A percentile compares a stretch with the other conserved stretches of the same genome.
phyloP scores from a whole-genome alignment of 306 rosid genomes.

The Fragaria nilgerrensis region DNA sequence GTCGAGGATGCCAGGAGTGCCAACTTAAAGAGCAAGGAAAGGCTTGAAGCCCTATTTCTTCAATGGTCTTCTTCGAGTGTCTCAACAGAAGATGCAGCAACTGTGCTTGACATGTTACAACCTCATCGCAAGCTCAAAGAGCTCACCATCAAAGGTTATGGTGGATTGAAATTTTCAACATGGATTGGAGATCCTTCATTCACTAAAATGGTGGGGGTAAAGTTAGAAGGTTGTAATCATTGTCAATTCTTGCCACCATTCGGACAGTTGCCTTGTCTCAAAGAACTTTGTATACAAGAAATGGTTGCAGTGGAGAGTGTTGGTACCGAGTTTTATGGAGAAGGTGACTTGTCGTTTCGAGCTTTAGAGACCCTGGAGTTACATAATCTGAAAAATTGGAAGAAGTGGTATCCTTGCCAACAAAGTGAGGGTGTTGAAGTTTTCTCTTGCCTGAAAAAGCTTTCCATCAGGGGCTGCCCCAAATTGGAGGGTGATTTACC shows the following conservation, averaged over 20 bases:
- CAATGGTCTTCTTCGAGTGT: neutral
- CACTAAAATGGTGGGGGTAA: neutral
- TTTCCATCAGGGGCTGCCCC: neutral
- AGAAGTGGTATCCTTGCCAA: neutral
- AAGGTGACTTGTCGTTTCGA: neutral
- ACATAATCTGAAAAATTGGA: neutral
- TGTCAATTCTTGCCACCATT: conserved; percentile 12
- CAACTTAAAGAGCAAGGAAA: neutral
- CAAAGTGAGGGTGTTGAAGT: neutral
- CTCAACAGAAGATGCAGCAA: neutral
- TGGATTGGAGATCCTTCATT: conserved; percentile 11
- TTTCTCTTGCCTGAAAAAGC: neutral
- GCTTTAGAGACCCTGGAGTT: neutral
- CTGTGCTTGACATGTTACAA: neutral
- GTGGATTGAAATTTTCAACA: neutral
- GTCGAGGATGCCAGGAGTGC: neutral
- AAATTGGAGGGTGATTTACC: conserved; percentile 7
- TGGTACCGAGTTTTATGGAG: neutral
- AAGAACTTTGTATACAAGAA: neutral
- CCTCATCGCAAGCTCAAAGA: neutral
- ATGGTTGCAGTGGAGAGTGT: neutral
- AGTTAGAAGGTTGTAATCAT: neutral
- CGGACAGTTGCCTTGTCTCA: neutral
- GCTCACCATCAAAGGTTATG: conserved; percentile 9
- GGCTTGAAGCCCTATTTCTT: neutral